Percentiles rank a stretch among this genome's conserved stretches.
Evolutionary conservation across 257 asterid genomes (phyloP).

Genomic region (Primulina tabacum): DNA sequence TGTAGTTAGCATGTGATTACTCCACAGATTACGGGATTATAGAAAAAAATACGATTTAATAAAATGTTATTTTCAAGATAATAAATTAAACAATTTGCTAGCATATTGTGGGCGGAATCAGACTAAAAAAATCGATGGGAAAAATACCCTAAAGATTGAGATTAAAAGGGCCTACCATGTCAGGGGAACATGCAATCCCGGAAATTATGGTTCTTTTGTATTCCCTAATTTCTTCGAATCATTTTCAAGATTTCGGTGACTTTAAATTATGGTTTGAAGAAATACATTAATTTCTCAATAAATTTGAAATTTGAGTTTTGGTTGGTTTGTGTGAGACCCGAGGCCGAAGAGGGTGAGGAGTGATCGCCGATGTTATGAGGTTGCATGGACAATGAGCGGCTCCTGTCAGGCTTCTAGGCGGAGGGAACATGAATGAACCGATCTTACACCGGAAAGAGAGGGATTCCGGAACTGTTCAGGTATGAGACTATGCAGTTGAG

Average conservation of each 20-base stretch:
- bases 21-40: constrained; percentile 5
- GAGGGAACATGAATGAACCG: too few species aligned
- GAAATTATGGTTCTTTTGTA: constrained; percentile 32
- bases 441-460: too few species aligned
- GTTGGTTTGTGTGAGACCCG: too few species aligned
- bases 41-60: not conserved
- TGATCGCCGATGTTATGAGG: too few species aligned
- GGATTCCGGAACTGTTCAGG: too few species aligned
- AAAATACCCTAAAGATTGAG: constrained; percentile 1
- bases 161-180: constrained; percentile 56
- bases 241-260: constrained; percentile 30
- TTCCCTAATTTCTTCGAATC: constrained; percentile 28
- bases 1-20: constrained; percentile 23
- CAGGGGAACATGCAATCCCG: constrained; percentile 56
- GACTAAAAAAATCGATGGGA: constrained; percentile 17
- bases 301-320: not conserved
- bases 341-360: too few species aligned
- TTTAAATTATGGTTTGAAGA: not conserved
- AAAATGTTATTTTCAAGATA: constrained; percentile 7
- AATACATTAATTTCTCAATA: not conserved
- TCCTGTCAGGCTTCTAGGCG: too few species aligned
- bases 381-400: too few species aligned
- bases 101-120: constrained; percentile 12
- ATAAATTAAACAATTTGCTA: constrained; percentile 1
- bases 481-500: too few species aligned